A percentile compares a stretch with the other conserved stretches of the same genome.
Evolutionary conservation across 345 rosid species (phyloP).

Genomic region (Salix udensis): DNA sequence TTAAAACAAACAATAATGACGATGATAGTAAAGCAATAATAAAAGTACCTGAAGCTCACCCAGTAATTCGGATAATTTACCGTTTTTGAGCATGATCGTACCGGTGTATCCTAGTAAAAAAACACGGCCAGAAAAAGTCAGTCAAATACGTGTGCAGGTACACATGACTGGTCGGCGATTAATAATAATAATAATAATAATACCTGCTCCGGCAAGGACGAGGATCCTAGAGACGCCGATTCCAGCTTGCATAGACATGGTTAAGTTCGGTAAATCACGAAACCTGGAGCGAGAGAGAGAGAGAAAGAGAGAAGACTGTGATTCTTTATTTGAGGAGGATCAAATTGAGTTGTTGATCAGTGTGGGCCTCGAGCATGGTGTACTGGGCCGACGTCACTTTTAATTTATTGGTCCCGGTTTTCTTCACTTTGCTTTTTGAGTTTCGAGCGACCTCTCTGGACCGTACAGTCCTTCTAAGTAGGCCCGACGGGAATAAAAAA

Average conservation of each 20-base stretch:
- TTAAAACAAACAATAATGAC: not conserved
- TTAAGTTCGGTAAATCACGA: not conserved
- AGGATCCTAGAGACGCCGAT: conserved; percentile 65
- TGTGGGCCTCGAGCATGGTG: not conserved
- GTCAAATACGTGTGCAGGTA: not conserved
- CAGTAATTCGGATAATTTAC: conserved; percentile 71
- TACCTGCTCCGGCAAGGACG: conserved; percentile 82
- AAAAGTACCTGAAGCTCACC: conserved; percentile 69
- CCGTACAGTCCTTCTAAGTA: not conserved
- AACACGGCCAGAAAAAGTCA: not conserved
- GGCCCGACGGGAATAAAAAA: not conserved
- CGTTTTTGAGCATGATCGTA: conserved; percentile 68
- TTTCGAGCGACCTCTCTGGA: not conserved
- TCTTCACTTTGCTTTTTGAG: not conserved
- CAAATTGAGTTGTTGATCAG: not conserved
- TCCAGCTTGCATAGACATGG: conserved; percentile 83
- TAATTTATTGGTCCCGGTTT: not conserved
- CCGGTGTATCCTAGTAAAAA: conserved; percentile 58
- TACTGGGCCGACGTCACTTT: not conserved
- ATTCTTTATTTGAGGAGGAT: not conserved
- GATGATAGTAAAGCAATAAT: not conserved
- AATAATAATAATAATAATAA: not conserved
- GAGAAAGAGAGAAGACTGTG: too few species aligned
- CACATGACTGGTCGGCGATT: not conserved
- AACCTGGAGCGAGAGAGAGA: not conserved